A percentile compares a stretch with the other conserved stretches of the same genome.
phyloP scores from a whole-genome alignment of 441 rosid species.

The Eutrema salsugineum region DNA sequence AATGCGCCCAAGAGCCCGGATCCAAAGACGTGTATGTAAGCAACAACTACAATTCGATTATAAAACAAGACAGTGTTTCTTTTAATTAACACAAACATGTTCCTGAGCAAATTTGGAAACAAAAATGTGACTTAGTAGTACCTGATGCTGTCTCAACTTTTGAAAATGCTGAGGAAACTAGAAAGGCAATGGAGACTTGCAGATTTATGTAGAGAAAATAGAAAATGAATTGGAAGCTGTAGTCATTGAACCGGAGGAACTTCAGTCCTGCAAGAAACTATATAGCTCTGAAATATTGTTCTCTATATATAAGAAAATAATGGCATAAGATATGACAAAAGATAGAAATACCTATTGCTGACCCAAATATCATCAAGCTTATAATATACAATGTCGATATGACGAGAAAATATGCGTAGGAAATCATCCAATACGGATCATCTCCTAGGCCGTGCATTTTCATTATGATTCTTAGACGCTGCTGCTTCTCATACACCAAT shows the following conservation, averaged over 20 bases:
- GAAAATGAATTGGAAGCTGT: conserved; percentile 64
- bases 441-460: conserved; percentile 97
- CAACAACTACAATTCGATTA: conserved; percentile 42
- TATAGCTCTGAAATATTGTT: neutral
- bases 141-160: conserved; percentile 83
- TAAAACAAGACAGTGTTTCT: neutral
- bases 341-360: conserved; percentile 31
- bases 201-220: conserved; percentile 71
- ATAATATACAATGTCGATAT: conserved; percentile 62
- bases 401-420: conserved; percentile 70
- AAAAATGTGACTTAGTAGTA: neutral
- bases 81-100: neutral
- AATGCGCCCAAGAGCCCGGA: conserved; percentile 72
- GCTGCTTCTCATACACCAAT: conserved; percentile 78
- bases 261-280: conserved; percentile 45
- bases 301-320: neutral
- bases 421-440: conserved; percentile 86
- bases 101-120: neutral
- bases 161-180: conserved; percentile 66
- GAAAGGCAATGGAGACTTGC: conserved; percentile 72
- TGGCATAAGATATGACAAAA: neutral
- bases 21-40: conserved; percentile 63
- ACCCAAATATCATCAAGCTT: conserved; percentile 69
- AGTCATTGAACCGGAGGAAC: conserved; percentile 70
- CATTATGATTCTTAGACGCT: conserved; percentile 84